Conservation (phyloP, 2,329 filamentous ascomycete species). For the Fusarium buxicola region DNA sequence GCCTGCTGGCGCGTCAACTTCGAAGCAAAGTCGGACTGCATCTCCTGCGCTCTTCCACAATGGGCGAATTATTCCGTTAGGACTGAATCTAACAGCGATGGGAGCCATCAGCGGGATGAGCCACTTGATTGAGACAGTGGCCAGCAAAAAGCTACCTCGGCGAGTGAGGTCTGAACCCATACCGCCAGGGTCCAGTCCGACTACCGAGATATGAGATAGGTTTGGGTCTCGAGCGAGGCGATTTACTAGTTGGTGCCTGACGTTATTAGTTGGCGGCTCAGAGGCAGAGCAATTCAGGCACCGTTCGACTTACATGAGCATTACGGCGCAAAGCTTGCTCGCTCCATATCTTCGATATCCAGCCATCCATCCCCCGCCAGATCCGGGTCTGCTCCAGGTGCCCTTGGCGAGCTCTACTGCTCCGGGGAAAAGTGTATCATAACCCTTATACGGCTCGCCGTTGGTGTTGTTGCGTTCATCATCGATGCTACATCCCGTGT, state of each 20-base stretch:
- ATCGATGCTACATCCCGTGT: constrained; percentile 41
- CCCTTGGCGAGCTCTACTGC: constrained; percentile 49
- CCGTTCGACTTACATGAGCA: constrained; percentile 49
- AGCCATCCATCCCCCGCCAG: constrained; percentile 44
- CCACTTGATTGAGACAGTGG: constrained; percentile 38
- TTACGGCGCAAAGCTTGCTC: constrained; percentile 53
- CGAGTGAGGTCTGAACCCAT: constrained; percentile 51
- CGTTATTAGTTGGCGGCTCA: constrained; percentile 12
- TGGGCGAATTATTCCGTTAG: constrained; percentile 49
- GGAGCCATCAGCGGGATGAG: constrained; percentile 42
- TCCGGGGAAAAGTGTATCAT: constrained; percentile 47
- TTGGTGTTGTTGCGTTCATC: constrained; percentile 44
- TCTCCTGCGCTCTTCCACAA: constrained; percentile 50
- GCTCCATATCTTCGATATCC: constrained; percentile 54
- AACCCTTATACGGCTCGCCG: constrained; percentile 39
- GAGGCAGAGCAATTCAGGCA: not conserved
- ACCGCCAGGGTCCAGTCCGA: constrained; percentile 54
- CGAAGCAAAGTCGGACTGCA: constrained; percentile 48
- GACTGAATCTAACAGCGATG: constrained; percentile 39
- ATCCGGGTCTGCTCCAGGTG: constrained; percentile 49
- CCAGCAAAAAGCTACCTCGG: constrained; percentile 42
- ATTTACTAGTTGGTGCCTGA: constrained; percentile 50
- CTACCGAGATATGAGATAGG: constrained; percentile 50
- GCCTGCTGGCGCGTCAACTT: constrained; percentile 43
- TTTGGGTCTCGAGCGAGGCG: constrained; percentile 51